Base-by-base conservation (phyloP, 78 protist genomes). In the Cyanophora paradoxa region DNA sequence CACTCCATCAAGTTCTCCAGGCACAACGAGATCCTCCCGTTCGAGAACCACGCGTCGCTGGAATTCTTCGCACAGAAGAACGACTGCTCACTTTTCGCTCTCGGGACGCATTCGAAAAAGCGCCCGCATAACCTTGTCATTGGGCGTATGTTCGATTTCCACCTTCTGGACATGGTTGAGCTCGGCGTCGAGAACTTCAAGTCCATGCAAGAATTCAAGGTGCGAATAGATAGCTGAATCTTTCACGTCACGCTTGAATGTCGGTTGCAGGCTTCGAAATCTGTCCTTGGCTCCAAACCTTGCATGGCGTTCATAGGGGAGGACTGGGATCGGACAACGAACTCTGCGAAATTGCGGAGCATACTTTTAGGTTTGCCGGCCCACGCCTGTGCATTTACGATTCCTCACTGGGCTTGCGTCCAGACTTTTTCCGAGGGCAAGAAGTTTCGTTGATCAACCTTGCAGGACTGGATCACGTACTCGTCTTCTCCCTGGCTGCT, bases 111-210 rank as follows among this genome's bases (percentile, higher is more conserved):
- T 77, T 31, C 77, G 33, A 90, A 94, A 59, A 92, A 94, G 70
- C 76, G 96, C 6, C 93, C 94, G 24, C 28, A 91, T 63, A 85
- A 88, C 72, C 59, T 94, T 34, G 77, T 86, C 7, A 19, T 94
- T 30, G 98, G 96, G 30, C 81, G 98, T 13, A 65, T 54, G 52
- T 93, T 91, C 66, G 80, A 94, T 46, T 56, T 58, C 72, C 83
- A 83, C 10, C 4, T 93, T 20, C 72, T 85, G 20, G 98, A 94
- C 75, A 93, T 94, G 98, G 17, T 74, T 36, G 98, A 94, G 69
- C 48, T 94, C 22, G 89, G 84, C 34, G 61, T 94, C 24, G 69
- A 39, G 33, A 22, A 48, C 48, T 64, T 26, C 70, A 20, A 42
- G 41, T n/a, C 82, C 37, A 42, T 93, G 59, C 39, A 24, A 11